These are phyloP conservation scores for Shiraia sp. DNA, from an alignment of 2,329 filamentous ascomycete genomes.

Conservation along the genomic window DNA sequence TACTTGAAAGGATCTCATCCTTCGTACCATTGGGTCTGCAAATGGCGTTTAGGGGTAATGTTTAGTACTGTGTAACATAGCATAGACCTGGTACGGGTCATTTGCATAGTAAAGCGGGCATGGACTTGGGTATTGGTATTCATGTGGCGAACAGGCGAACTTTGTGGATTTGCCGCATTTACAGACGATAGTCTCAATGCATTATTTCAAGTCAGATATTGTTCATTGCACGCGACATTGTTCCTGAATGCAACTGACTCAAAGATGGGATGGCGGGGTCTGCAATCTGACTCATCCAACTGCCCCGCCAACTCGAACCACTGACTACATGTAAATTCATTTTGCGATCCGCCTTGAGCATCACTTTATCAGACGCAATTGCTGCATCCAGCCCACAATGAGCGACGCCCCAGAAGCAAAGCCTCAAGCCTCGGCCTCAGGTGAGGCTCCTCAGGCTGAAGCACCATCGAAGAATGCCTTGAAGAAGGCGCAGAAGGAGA, in stretches of 20 bases:
- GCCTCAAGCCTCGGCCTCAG: slow-evolving; percentile 26
- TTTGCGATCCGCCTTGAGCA: neutral
- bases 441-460: slow-evolving; percentile 24
- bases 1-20: neutral
- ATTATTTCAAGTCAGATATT: too few species aligned
- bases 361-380: slow-evolving; percentile 3
- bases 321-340: slow-evolving; percentile 2
- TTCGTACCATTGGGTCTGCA: neutral
- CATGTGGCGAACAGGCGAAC: neutral
- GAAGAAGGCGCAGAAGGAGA: slow-evolving; percentile 49
- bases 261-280: too few species aligned
- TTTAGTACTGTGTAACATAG: slow-evolving; percentile 1
- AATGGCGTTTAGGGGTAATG: neutral
- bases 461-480: slow-evolving; percentile 46
- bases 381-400: slow-evolving; percentile 24
- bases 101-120: slow-evolving; percentile 1
- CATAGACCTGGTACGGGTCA: neutral
- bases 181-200: too few species aligned
- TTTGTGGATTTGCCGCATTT: too few species aligned
- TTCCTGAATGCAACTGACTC: too few species aligned
- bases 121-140: neutral
- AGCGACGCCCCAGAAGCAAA: slow-evolving; percentile 27
- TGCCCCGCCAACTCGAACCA: too few species aligned
- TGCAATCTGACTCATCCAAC: too few species aligned
- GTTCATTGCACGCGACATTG: too few species aligned